A percentile compares a stretch with the other conserved stretches of the same genome.
Evolutionary conservation across 495 filamentous ascomycete species (phyloP).

Genomic region (Clohesyomyces aquaticus): DNA sequence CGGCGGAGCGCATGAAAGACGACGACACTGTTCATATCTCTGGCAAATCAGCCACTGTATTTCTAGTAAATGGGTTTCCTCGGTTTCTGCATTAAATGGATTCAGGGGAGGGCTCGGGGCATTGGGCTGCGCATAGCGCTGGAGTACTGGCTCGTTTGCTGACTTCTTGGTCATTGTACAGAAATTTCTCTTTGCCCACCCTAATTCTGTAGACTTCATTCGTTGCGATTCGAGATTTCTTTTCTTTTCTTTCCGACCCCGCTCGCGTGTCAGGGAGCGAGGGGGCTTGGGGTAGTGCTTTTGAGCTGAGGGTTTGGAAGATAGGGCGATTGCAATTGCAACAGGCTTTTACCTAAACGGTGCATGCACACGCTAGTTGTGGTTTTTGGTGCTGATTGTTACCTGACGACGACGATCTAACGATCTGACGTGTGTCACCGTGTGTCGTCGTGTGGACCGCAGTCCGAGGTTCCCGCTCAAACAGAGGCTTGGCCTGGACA

Average conservation of each 20-base stretch:
- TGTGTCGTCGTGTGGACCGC: too few species aligned
- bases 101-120: background rate
- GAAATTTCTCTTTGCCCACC: background rate
- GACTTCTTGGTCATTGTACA: background rate
- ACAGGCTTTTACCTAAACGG: too few species aligned
- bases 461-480: background rate
- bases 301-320: background rate
- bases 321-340: background rate
- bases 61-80: conserved; percentile 7
- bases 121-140: conserved; percentile 30
- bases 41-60: background rate
- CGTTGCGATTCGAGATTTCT: background rate
- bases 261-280: background rate
- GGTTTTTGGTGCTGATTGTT: too few species aligned
- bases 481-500: background rate
- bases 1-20: background rate
- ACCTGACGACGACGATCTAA: too few species aligned
- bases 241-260: background rate
- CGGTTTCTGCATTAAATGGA: conserved; percentile 5
- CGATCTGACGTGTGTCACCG: too few species aligned
- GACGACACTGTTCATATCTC: conserved; percentile 10
- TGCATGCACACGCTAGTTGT: too few species aligned
- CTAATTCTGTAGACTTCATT: background rate
- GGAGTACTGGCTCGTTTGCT: conserved; percentile 5
- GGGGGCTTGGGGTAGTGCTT: background rate